These are phyloP conservation scores for Cenchrus purpureus DNA, from an alignment of 176 grass and related monocot genomes.

Conservation along the genomic window DNA sequence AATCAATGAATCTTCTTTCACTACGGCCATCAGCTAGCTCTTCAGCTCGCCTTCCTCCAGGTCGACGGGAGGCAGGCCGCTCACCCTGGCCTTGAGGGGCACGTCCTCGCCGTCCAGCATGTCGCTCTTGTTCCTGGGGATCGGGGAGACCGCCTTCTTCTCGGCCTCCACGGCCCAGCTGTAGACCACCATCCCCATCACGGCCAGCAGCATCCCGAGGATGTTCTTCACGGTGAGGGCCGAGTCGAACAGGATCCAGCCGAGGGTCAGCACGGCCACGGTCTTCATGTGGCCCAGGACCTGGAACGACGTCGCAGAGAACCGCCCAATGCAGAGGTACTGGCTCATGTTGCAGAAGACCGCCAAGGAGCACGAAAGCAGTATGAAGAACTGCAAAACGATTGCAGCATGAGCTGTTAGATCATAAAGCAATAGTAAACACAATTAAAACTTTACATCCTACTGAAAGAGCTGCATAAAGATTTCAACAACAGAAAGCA, in stretches of 20 bases:
- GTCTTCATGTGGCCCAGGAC: slow-evolving; percentile 96
- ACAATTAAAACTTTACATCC: background rate
- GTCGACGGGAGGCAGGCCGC: slow-evolving; percentile 39
- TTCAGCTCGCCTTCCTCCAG: slow-evolving; percentile 73
- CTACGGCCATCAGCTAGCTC: slow-evolving; percentile 48
- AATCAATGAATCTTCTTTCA: slow-evolving; percentile 44
- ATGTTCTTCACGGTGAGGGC: slow-evolving; percentile 87
- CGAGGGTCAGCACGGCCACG: slow-evolving; percentile 79
- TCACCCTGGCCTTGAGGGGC: slow-evolving; percentile 68
- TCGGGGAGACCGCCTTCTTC: slow-evolving; percentile 49
- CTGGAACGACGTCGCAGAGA: slow-evolving; percentile 91
- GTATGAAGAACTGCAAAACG: slow-evolving; percentile 76
- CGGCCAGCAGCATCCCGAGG: slow-evolving; percentile 81
- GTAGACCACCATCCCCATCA: slow-evolving; percentile 90
- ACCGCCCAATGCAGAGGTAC: slow-evolving; percentile 92
- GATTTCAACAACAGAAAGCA: slow-evolving; percentile 13
- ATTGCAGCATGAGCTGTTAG: slow-evolving; percentile 18
- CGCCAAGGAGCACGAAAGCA: slow-evolving; percentile 80
- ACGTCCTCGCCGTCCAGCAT: slow-evolving; percentile 67
- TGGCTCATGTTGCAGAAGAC: slow-evolving; percentile 98
- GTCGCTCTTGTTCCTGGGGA: slow-evolving; percentile 52
- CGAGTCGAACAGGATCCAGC: slow-evolving; percentile 91
- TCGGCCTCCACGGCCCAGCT: slow-evolving; percentile 80
- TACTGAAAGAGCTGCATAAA: slow-evolving; percentile 20
- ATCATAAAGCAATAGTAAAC: background rate